Evolutionary conservation across 768 basidiomycete genomes (phyloP).

Genomic region (Phaffia australis): DNA sequence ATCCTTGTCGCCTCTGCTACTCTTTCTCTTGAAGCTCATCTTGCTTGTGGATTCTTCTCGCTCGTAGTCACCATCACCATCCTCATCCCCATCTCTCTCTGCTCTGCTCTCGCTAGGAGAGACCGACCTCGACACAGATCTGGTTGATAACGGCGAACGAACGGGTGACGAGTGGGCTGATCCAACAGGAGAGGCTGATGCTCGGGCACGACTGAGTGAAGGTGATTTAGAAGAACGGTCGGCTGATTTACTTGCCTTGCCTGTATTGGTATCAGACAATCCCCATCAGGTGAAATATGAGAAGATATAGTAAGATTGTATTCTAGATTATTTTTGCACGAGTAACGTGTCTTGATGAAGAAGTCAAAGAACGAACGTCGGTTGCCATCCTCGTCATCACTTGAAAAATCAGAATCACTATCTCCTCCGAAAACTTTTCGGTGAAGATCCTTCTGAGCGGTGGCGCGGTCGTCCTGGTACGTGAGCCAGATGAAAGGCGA

Average conservation of each 20-base stretch:
- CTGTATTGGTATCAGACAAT: neutral
- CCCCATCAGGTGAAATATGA: neutral
- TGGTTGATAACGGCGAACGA: neutral
- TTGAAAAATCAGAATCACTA: conserved; percentile 7
- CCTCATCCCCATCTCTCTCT: conserved; percentile 37
- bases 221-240: neutral
- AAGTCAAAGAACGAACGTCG: neutral
- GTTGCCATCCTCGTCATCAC: neutral
- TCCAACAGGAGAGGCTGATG: neutral
- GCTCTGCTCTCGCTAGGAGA: conserved; percentile 39
- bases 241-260: too few relatives aligned
- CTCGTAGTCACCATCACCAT: conserved; percentile 47
- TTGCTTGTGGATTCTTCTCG: conserved; percentile 33
- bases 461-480: too few relatives aligned
- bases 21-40: conserved; percentile 36
- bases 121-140: conserved; percentile 20
- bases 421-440: conserved; percentile 11
- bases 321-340: neutral
- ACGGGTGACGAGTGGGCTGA: neutral
- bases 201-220: neutral
- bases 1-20: conserved; percentile 34
- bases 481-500: too few relatives aligned
- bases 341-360: neutral
- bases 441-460: neutral
- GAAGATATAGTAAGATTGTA: neutral